Conservation (phyloP, 176 grass and related monocot species). For the Rhynchospora breviuscula region DNA sequence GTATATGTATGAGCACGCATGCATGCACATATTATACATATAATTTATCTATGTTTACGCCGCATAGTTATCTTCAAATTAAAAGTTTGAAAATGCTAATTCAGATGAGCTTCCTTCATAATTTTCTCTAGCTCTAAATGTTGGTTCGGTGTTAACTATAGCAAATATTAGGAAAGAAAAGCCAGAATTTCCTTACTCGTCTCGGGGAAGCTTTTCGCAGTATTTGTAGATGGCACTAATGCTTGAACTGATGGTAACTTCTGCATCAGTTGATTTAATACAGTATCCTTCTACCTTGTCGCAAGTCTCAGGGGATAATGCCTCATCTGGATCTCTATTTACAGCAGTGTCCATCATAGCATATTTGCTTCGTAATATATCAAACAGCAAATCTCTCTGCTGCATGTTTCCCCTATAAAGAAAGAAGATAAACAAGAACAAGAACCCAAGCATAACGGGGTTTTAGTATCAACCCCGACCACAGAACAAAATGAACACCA, state of each 20-base stretch:
- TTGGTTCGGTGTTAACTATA: not conserved
- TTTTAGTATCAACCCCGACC: not conserved
- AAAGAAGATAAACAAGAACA: not conserved
- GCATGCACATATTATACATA: not conserved
- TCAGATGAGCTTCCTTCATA: not conserved
- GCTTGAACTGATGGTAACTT: constrained; percentile 62
- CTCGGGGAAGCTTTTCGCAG: constrained; percentile 64
- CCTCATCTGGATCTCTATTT: constrained; percentile 47
- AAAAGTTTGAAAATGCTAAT: not conserved
- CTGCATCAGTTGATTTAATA: constrained; percentile 64
- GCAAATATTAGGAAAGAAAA: constrained; percentile 14
- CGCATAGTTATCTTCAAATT: not conserved
- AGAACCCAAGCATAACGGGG: not conserved
- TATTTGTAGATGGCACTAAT: constrained; percentile 51
- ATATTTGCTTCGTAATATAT: constrained; percentile 55
- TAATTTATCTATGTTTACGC: not conserved
- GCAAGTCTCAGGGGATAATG: constrained; percentile 24
- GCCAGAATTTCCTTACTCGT: constrained; percentile 47
- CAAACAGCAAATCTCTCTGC: constrained; percentile 66
- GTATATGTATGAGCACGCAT: not conserved
- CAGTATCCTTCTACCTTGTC: constrained; percentile 66
- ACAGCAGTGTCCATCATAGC: constrained; percentile 52
- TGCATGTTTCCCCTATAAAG: constrained; percentile 60
- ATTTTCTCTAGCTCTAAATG: not conserved
- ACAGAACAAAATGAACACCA: not conserved